Percentiles rank a stretch among this genome's conserved stretches.
These are phyloP conservation scores for Fusarium sp. DNA, from an alignment of 2,329 filamentous ascomycete species.

Conservation along the genomic window DNA sequence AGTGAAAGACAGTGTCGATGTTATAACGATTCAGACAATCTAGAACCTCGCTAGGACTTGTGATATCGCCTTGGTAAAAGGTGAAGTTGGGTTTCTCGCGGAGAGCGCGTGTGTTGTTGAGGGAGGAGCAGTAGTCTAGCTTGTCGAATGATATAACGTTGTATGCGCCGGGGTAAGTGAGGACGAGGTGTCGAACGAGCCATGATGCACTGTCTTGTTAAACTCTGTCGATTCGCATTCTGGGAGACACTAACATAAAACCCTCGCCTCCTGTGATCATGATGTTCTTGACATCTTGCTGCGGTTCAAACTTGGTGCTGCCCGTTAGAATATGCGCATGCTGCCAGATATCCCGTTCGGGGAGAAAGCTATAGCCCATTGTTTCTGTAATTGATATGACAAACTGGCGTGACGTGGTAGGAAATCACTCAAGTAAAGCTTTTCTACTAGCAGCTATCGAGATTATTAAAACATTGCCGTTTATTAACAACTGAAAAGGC, in stretches of 20 bases:
- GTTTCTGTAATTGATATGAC: not conserved
- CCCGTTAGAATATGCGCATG: slow-evolving; percentile 75
- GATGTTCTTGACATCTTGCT: slow-evolving; percentile 78
- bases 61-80: slow-evolving; percentile 85
- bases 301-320: slow-evolving; percentile 74
- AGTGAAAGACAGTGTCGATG: slow-evolving; percentile 84
- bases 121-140: slow-evolving; percentile 81
- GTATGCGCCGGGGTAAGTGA: slow-evolving; percentile 78
- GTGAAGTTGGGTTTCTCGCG: slow-evolving; percentile 75
- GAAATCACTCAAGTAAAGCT: rapidly evolving
- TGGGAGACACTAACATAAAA: slow-evolving; percentile 66
- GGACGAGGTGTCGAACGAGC: slow-evolving; percentile 80
- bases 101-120: slow-evolving; percentile 80
- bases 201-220: slow-evolving; percentile 69
- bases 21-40: slow-evolving; percentile 74
- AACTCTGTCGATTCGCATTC: too few relatives aligned
- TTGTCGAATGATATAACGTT: slow-evolving; percentile 87
- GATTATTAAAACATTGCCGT: not conserved
- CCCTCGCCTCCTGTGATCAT: slow-evolving; percentile 86
- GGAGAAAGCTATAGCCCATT: not conserved
- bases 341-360: slow-evolving; percentile 67
- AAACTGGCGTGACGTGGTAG: rapidly evolving
- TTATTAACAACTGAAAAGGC: not conserved
- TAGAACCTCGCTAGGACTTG: slow-evolving; percentile 73
- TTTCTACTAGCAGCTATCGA: rapidly evolving